These are phyloP conservation scores for Pulchroboletus neoregius DNA, from an alignment of 1,284 basidiomycete species.

Conservation along the genomic window DNA sequence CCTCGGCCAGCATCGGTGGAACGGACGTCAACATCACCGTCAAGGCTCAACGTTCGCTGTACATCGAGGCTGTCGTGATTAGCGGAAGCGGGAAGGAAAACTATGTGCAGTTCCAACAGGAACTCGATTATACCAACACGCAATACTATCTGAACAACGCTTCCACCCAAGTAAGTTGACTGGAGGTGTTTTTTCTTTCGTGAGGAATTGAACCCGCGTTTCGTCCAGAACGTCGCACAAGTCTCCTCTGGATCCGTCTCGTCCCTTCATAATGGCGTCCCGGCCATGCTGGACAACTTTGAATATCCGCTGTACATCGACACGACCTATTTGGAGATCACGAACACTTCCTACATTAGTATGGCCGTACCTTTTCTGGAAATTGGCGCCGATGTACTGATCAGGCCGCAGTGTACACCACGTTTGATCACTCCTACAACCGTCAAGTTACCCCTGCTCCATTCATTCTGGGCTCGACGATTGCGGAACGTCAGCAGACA, in stretches of 20 bases:
- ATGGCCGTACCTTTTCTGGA: constrained; percentile 22
- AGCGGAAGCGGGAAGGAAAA: constrained; percentile 48
- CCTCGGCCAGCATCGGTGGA: constrained; percentile 39
- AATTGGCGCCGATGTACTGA: constrained; percentile 3
- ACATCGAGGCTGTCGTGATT: constrained; percentile 46
- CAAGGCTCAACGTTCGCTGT: constrained; percentile 40
- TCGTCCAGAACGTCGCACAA: constrained; percentile 56
- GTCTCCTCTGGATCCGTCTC: constrained; percentile 49
- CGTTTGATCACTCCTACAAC: constrained; percentile 67
- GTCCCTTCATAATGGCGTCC: constrained; percentile 59
- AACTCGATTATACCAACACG: constrained; percentile 44
- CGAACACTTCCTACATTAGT: constrained; percentile 46
- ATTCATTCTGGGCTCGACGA: constrained; percentile 55
- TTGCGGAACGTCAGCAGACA: constrained; percentile 54
- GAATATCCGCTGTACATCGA: constrained; percentile 65
- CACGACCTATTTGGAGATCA: constrained; percentile 42
- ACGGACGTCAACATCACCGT: constrained; percentile 50
- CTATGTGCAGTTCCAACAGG: constrained; percentile 46
- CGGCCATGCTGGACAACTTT: constrained; percentile 54
- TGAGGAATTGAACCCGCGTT: not conserved
- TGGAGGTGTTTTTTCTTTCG: not conserved
- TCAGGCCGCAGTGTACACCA: constrained; percentile 41
- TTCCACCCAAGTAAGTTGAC: constrained; percentile 38
- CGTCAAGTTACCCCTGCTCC: constrained; percentile 55
- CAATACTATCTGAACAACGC: constrained; percentile 46